phyloP scores from a whole-genome alignment of 192 early-diverging fungal species.

The Entomortierella lignicola region DNA sequence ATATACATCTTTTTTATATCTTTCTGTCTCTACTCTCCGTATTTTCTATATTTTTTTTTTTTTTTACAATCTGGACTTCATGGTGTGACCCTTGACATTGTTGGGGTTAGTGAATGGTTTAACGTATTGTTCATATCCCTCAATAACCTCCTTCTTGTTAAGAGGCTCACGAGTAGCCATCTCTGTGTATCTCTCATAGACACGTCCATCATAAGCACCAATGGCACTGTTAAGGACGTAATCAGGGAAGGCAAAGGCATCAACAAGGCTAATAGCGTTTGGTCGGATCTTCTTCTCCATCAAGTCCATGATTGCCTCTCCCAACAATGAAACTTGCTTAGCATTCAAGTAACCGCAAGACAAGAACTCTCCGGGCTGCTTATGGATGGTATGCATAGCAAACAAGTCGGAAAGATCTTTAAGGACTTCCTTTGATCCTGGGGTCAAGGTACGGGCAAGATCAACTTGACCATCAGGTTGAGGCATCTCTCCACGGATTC shows the following conservation, averaged over 20 bases:
- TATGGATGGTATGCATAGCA: slow-evolving; percentile 73
- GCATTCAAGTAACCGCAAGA: slow-evolving; percentile 62
- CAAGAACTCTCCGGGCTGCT: slow-evolving; percentile 74
- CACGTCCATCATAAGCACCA: slow-evolving; percentile 78
- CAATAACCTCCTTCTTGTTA: slow-evolving; percentile 46
- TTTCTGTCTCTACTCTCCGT: too few species aligned
- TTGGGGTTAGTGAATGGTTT: slow-evolving; percentile 41
- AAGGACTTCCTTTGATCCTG: slow-evolving; percentile 56
- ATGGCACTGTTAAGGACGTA: slow-evolving; percentile 80
- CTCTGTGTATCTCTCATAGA: slow-evolving; percentile 70
- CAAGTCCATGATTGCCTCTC: slow-evolving; percentile 57
- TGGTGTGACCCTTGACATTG: slow-evolving; percentile 19
- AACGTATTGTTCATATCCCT: slow-evolving; percentile 41
- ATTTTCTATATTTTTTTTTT: not conserved
- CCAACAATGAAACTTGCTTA: slow-evolving; percentile 60
- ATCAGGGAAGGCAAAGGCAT: slow-evolving; percentile 83
- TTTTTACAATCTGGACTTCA: slow-evolving; percentile 22
- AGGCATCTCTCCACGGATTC: slow-evolving; percentile 58
- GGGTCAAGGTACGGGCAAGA: slow-evolving; percentile 29
- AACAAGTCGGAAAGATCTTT: slow-evolving; percentile 58
- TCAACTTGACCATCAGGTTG: slow-evolving; percentile 42
- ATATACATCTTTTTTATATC: not conserved
- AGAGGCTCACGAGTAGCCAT: slow-evolving; percentile 55
- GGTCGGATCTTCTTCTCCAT: slow-evolving; percentile 71
- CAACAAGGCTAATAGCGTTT: slow-evolving; percentile 83